Conservation (phyloP, 2,329 filamentous ascomycete species). For the Fusarium duplospermum region DNA sequence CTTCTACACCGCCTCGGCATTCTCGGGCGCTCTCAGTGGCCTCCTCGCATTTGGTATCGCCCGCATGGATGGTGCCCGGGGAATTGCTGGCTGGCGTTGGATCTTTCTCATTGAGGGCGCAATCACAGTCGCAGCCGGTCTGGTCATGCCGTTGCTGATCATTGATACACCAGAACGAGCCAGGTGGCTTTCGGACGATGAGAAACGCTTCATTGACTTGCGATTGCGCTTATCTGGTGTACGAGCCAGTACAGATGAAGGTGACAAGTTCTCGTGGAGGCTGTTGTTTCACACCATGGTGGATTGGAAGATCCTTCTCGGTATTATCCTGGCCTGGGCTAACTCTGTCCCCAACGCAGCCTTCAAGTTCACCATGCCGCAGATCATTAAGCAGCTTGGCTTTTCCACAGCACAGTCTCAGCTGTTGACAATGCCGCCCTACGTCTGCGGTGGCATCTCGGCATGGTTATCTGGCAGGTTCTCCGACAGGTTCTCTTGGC, state of each 20-base stretch:
- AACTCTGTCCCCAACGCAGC: slow-evolving; percentile 41
- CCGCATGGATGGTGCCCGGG: slow-evolving; percentile 56
- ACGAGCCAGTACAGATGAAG: slow-evolving; percentile 41
- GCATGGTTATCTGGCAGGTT: slow-evolving; percentile 45
- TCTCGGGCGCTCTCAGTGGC: slow-evolving; percentile 58
- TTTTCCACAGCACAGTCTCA: slow-evolving; percentile 47
- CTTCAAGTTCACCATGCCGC: slow-evolving; percentile 47
- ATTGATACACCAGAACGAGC: slow-evolving; percentile 52
- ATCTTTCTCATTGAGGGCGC: slow-evolving; percentile 66
- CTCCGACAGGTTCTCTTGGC: slow-evolving; percentile 51
- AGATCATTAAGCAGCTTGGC: slow-evolving; percentile 54
- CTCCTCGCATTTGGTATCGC: slow-evolving; percentile 58
- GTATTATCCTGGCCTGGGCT: slow-evolving; percentile 50
- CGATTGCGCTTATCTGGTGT: slow-evolving; percentile 42
- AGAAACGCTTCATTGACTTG: slow-evolving; percentile 49
- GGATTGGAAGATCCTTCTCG: slow-evolving; percentile 54
- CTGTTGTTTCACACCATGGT: slow-evolving; percentile 48
- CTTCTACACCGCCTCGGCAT: slow-evolving; percentile 51
- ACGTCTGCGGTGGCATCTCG: slow-evolving; percentile 46
- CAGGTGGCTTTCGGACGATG: slow-evolving; percentile 51
- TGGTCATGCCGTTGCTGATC: slow-evolving; percentile 52
- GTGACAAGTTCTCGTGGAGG: slow-evolving; percentile 44
- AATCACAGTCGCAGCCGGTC: slow-evolving; percentile 50
- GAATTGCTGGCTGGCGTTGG: slow-evolving; percentile 61
- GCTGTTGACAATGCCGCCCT: slow-evolving; percentile 50